These are phyloP conservation scores for sunflower (Helianthus annuus) DNA, from an alignment of 129 eudicot genomes.

Conservation along the genomic window DNA sequence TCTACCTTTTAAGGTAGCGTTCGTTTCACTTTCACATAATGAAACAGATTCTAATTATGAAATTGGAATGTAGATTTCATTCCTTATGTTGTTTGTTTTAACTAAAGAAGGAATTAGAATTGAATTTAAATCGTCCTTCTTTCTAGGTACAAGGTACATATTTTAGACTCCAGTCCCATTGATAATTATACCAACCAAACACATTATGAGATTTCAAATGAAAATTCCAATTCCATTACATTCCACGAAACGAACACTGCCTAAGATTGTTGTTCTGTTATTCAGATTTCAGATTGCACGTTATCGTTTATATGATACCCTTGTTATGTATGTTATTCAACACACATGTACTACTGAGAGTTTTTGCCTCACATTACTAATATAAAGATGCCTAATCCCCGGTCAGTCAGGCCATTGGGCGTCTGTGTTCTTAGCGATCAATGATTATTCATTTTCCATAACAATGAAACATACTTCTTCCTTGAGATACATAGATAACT, in stretches of 20 bases:
- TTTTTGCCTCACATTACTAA: background rate
- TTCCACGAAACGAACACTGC: too few species aligned
- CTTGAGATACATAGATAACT: background rate
- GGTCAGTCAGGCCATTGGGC: background rate
- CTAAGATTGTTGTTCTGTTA: background rate
- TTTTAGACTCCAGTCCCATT: too few species aligned
- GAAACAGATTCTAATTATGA: too few species aligned
- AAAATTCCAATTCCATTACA: too few species aligned
- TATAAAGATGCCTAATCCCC: conserved; percentile 3
- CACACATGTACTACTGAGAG: background rate
- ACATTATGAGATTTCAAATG: too few species aligned
- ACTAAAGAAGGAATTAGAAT: too few species aligned
- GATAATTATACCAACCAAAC: too few species aligned
- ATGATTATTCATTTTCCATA: background rate
- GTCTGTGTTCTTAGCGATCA: background rate
- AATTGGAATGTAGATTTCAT: too few species aligned
- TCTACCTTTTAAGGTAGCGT: background rate
- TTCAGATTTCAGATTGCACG: conserved; percentile 7
- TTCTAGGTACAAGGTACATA: too few species aligned
- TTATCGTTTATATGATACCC: background rate
- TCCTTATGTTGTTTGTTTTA: too few species aligned
- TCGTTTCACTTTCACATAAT: too few species aligned
- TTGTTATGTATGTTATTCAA: background rate
- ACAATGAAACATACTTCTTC: background rate
- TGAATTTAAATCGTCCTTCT: too few species aligned